These are phyloP conservation scores for Annulohypoxylon truncatum DNA, from an alignment of 2,329 filamentous ascomycete species.

Conservation along the genomic window DNA sequence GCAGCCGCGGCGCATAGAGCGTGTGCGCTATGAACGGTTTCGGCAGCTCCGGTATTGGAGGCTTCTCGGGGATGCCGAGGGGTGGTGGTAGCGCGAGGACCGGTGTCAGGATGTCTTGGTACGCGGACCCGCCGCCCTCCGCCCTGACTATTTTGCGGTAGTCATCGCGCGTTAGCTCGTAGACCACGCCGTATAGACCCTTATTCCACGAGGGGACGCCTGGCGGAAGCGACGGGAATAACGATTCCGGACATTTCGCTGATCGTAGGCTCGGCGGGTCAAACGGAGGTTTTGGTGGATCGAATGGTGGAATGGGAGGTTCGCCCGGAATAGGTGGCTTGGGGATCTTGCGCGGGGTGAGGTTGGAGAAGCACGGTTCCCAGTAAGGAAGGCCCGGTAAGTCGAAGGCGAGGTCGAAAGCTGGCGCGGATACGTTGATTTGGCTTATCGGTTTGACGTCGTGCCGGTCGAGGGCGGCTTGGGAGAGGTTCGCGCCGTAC, in stretches of 20 bases:
- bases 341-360: constrained; percentile 68
- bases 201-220: constrained; percentile 78
- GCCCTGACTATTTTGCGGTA: constrained; percentile 89
- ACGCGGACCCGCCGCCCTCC: constrained; percentile 87
- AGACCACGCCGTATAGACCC: constrained; percentile 91
- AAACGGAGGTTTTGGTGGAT: constrained; percentile 43
- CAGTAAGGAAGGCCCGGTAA: constrained; percentile 85
- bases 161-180: constrained; percentile 87
- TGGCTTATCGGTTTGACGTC: constrained; percentile 85
- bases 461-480: constrained; percentile 82
- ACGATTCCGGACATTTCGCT: not conserved
- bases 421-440: constrained; percentile 84
- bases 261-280: constrained; percentile 43
- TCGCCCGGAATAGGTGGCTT: constrained; percentile 51
- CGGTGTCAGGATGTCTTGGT: constrained; percentile 83
- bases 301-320: constrained; percentile 48
- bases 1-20: constrained; percentile 74
- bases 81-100: constrained; percentile 76
- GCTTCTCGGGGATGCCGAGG: constrained; percentile 71
- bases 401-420: constrained; percentile 83
- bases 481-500: constrained; percentile 89
- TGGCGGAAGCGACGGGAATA: constrained; percentile 35
- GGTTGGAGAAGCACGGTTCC: constrained; percentile 94
- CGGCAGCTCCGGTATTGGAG: constrained; percentile 63
- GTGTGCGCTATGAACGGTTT: constrained; percentile 85